Conservation (phyloP, 768 basidiomycete genomes). For the Neoboletus magnificus region DNA sequence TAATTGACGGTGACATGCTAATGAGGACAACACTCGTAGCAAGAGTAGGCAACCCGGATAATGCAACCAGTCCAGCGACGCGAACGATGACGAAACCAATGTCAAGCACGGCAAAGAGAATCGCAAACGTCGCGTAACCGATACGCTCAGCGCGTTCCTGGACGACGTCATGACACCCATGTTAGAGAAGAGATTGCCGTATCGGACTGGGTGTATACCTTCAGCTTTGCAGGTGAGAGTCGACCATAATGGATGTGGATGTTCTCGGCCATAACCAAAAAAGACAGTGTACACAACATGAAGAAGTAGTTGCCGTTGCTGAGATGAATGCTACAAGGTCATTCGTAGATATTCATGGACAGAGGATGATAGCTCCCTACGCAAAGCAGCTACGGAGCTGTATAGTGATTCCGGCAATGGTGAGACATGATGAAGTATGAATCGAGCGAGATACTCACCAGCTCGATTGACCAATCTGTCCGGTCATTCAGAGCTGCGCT, state of each 20-base stretch:
- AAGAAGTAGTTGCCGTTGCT: conserved; percentile 2
- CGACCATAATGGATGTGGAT: conserved; percentile 20
- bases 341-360: neutral
- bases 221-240: conserved; percentile 21
- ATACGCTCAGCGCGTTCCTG: conserved; percentile 13
- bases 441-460: conserved; percentile 7
- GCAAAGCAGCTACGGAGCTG: conserved; percentile 11
- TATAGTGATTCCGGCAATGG: neutral
- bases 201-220: conserved; percentile 11
- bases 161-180: neutral
- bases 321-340: conserved; percentile 18
- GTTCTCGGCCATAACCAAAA: conserved; percentile 19
- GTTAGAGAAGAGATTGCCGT: neutral
- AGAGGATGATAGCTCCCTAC: neutral
- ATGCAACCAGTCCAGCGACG: conserved; percentile 7
- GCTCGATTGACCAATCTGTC: conserved; percentile 21
- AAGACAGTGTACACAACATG: conserved; percentile 10
- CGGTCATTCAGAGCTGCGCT: conserved; percentile 13
- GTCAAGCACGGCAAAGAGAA: conserved; percentile 18
- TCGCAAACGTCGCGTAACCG: conserved; percentile 15
- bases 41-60: conserved; percentile 13
- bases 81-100: conserved; percentile 20
- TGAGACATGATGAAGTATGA: neutral
- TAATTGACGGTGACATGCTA: conserved; percentile 3
- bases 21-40: conserved; percentile 9